Evolutionary conservation across 148 eudicot species (phyloP).

Genomic region (Diospyros kaki): DNA sequence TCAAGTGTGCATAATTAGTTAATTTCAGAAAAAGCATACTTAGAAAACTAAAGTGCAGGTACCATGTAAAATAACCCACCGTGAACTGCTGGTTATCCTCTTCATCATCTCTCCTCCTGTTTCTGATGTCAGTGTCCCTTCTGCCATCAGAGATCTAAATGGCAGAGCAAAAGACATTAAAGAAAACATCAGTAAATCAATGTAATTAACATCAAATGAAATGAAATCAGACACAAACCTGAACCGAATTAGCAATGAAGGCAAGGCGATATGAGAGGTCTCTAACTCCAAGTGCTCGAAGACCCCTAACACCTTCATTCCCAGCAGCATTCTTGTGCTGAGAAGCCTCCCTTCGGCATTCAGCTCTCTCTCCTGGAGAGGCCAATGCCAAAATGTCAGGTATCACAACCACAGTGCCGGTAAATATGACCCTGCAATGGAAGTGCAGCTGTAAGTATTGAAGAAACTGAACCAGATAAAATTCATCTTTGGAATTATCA

Average conservation of each 20-base stretch:
- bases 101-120: constrained; percentile 73
- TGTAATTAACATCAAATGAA: not conserved
- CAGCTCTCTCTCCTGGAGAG: constrained; percentile 97
- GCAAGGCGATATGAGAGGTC: constrained; percentile 89
- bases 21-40: not conserved
- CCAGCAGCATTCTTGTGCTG: constrained; percentile 50
- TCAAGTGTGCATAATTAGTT: not conserved
- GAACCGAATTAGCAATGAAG: constrained; percentile 95
- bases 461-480: constrained; percentile 4
- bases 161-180: not conserved
- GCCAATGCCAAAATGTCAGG: constrained; percentile 92
- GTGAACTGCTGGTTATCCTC: constrained; percentile 66
- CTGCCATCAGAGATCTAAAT: constrained; percentile 81
- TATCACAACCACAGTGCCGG: constrained; percentile 89
- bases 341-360: constrained; percentile 72
- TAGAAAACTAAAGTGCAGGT: not conserved
- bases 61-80: constrained; percentile 38
- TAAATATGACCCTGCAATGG: constrained; percentile 70
- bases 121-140: constrained; percentile 76
- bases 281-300: constrained; percentile 90
- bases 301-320: constrained; percentile 92
- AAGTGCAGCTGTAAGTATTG: constrained; percentile 2
- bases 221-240: constrained; percentile 44
- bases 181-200: not conserved
- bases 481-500: not conserved